Evolutionary conservation across 805 yeast species (phyloP).

Genomic region (Hanseniaspora jakobsenii): DNA sequence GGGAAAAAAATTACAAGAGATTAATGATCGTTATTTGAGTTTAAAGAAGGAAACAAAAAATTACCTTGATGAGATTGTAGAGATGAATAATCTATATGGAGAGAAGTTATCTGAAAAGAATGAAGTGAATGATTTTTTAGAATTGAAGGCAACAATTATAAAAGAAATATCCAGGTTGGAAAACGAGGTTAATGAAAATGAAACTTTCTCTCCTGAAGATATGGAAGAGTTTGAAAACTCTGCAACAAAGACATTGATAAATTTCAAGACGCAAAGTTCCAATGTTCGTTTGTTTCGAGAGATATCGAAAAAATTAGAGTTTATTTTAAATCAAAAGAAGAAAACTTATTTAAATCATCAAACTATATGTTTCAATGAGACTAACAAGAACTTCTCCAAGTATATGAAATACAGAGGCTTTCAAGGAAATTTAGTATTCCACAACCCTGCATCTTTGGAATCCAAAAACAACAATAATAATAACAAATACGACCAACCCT

Average conservation of each 20-base stretch:
- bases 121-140: slow-evolving; percentile 10
- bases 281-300: slow-evolving; percentile 3
- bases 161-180: slow-evolving; percentile 4
- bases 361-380: slow-evolving; percentile 13
- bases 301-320: slow-evolving; percentile 1
- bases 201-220: slow-evolving; percentile 17
- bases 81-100: too few species aligned
- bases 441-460: slow-evolving; percentile 10
- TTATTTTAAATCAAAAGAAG: slow-evolving; percentile 8
- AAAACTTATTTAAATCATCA: slow-evolving; percentile 7
- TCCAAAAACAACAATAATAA: background rate
- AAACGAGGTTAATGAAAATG: slow-evolving; percentile 15
- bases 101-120: slow-evolving; percentile 4
- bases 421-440: slow-evolving; percentile 9
- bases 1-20: too few species aligned
- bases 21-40: too few species aligned
- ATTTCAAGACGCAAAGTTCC: slow-evolving; percentile 20
- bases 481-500: background rate
- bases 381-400: slow-evolving; percentile 6
- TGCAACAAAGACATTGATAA: slow-evolving; percentile 20
- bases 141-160: too few species aligned
- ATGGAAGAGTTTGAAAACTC: slow-evolving; percentile 18
- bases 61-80: too few species aligned
- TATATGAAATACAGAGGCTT: slow-evolving; percentile 14
- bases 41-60: too few species aligned